A percentile compares a stretch with the other conserved stretches of the same genome.
Conservation (phyloP, 2,329 filamentous ascomycete genomes). For the Fonsecaea monophora region DNA sequence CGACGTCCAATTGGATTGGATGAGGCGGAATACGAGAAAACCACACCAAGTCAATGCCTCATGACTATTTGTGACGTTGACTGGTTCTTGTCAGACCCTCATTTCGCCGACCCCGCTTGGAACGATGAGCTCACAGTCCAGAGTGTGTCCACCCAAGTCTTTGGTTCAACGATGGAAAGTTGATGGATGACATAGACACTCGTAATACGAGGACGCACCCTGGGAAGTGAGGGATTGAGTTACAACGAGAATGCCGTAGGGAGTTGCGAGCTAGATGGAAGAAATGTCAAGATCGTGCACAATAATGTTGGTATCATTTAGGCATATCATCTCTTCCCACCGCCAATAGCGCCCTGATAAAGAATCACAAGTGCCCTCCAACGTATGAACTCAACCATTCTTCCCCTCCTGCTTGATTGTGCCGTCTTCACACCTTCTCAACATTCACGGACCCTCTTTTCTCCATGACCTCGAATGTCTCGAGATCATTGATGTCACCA, state of each 20-base stretch:
- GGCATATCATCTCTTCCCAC: neutral
- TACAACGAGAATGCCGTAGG: neutral
- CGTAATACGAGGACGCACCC: no score
- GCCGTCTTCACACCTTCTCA: conserved; percentile 39
- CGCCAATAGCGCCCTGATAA: neutral
- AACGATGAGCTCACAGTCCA: neutral
- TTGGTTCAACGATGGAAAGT: neutral
- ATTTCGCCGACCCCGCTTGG: neutral
- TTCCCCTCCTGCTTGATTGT: neutral
- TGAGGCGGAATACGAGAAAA: neutral
- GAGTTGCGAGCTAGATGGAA: neutral
- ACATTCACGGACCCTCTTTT: conserved; percentile 36
- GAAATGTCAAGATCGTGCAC: neutral
- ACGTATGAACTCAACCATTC: neutral
- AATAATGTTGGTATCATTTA: conserved; percentile 15
- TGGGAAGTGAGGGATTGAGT: neutral
- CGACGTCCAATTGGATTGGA: neutral
- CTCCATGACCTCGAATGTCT: conserved; percentile 36
- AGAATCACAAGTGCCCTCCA: neutral
- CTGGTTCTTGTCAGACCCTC: neutral
- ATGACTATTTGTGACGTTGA: neutral
- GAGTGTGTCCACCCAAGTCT: neutral
- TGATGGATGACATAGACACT: no score
- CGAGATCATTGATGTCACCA: conserved; percentile 41
- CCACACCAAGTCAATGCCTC: neutral